Base-by-base conservation (phyloP, 2,329 filamentous ascomycete genomes). In the Hymenoscyphus linearis region DNA sequence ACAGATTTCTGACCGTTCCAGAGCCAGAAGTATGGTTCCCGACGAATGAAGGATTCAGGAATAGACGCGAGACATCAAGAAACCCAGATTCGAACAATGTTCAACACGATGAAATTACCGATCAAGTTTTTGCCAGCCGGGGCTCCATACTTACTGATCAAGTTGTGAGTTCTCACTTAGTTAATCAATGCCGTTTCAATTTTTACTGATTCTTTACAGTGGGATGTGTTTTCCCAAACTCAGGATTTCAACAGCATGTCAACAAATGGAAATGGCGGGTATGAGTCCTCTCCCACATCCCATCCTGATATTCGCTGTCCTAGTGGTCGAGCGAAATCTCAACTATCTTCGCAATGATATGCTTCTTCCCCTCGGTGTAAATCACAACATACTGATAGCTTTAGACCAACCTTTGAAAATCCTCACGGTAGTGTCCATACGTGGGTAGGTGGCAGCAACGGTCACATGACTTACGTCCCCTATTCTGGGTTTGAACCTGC, bases 1-100 rank as follows among this genome's bases (percentile, higher is more conserved):
- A 78, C 70, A 71, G 64, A 2, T 84, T 81, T 70, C 79, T 34
- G 16, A 52, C 6, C 40, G n/a, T 7, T 6, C 40, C 40, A 18
- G 40, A 47, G 6, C 40, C 40, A 22, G n/a, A 18, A 12, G 40
- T 77, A 16, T 31, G 26, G 13, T 57, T 52, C 36, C 63, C 63
- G 66, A 66, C 44, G 71, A 70, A 22, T 76, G 73, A 13, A 64
- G 77, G 37, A 47, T 3, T 26, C 68, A 70, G 36, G 72, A 74
- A 44, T 68, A 60, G 44, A 22, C 58, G 52, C 16, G 52, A 26
- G 34, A 58, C 61, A 13, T 13, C 55, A 10, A 55, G 57, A 53
- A 18, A 53, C 13, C 59, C 59, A 18, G 55, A 61, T 34, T 6
- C 9, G 3, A 40, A 58, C 13, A 44, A 55, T 34, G 55, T 55